A percentile compares a stretch with the other conserved stretches of the same genome.
phyloP scores from a whole-genome alignment of 208 protist species.

The Wallacemonas sp. region DNA sequence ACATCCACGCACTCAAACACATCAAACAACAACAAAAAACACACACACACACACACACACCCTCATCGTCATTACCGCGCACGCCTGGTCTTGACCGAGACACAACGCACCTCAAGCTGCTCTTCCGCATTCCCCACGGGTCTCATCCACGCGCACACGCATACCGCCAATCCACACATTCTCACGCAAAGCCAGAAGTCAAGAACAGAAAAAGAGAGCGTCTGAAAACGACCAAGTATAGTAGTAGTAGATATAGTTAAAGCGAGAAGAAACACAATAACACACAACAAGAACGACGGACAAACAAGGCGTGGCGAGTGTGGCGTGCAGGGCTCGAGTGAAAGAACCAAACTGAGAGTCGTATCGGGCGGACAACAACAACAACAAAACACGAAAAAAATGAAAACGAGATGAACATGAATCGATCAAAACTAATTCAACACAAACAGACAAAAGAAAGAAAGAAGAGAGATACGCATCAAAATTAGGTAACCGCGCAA shows the following conservation, averaged over 20 bases:
- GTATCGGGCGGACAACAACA: too few relatives aligned
- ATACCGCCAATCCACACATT: not conserved
- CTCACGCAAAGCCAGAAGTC: not conserved
- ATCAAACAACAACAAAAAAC: not conserved
- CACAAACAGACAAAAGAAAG: constrained; percentile 13
- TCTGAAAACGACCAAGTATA: too few relatives aligned
- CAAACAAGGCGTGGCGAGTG: constrained; percentile 10
- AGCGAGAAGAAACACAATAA: constrained; percentile 8
- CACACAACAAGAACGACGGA: not conserved
- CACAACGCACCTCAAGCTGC: not conserved
- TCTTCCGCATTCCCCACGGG: too few relatives aligned
- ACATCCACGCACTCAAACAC: not conserved
- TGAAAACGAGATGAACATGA: constrained; percentile 5
- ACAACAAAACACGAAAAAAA: not conserved
- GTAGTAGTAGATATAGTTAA: too few relatives aligned
- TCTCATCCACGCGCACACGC: too few relatives aligned
- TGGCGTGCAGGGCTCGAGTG: not conserved
- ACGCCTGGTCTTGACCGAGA: too few relatives aligned
- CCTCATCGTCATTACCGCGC: too few relatives aligned
- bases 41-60: not conserved
- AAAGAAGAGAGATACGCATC: constrained; percentile 1
- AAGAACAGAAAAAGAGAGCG: too few relatives aligned
- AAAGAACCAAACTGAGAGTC: constrained; percentile 10
- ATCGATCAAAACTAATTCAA: not conserved
- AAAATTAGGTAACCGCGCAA: not conserved